A percentile compares a stretch with the other conserved stretches of the same genome.
phyloP scores from a whole-genome alignment of 1,284 basidiomycete genomes.

The Caloboletus firmus region DNA sequence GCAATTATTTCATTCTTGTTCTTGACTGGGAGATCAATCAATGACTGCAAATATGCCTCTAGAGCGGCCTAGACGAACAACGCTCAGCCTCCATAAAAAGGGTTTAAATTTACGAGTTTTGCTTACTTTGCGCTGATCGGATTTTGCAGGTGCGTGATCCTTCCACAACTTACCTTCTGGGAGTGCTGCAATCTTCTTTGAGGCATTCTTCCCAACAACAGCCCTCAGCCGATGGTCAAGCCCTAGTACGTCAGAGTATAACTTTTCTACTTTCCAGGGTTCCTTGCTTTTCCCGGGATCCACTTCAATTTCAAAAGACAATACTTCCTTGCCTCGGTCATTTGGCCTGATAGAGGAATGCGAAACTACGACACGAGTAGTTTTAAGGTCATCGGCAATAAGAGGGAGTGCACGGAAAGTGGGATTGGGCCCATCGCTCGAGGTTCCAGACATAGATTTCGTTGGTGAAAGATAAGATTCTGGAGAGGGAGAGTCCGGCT shows the following conservation, averaged over 20 bases:
- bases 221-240: constrained; percentile 73
- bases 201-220: constrained; percentile 66
- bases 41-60: constrained; percentile 85
- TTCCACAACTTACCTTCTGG: constrained; percentile 95
- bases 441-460: constrained; percentile 12
- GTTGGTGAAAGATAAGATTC: constrained; percentile 35
- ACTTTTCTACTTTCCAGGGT: constrained; percentile 90
- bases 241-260: constrained; percentile 86
- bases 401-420: constrained; percentile 70
- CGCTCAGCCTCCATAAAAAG: constrained; percentile 6
- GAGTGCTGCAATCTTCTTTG: constrained; percentile 76
- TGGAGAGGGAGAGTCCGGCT: constrained; percentile 31
- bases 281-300: constrained; percentile 66
- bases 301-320: constrained; percentile 77
- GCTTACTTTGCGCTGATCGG: constrained; percentile 89
- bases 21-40: constrained; percentile 81
- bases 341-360: constrained; percentile 81
- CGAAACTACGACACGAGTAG: constrained; percentile 61
- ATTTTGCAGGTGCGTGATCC: constrained; percentile 94
- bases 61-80: constrained; percentile 61
- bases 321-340: constrained; percentile 83
- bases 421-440: constrained; percentile 18
- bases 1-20: constrained; percentile 89
- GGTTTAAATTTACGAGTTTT: background rate
- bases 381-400: constrained; percentile 64